These are phyloP conservation scores for Apiospora sp. DNA, from an alignment of 2,329 filamentous ascomycete species.

Conservation along the genomic window DNA sequence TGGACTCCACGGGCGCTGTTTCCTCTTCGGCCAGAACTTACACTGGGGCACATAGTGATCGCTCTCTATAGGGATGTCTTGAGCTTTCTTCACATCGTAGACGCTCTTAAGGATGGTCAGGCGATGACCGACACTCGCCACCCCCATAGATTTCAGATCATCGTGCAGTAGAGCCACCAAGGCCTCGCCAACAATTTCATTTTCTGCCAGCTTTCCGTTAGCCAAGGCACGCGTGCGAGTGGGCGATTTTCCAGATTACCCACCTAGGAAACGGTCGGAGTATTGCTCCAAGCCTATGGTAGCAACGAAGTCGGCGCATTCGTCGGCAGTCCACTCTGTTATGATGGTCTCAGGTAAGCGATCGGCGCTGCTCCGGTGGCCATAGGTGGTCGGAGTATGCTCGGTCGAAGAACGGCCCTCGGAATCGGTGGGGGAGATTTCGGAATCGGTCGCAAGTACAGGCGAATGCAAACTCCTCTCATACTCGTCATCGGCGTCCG, in stretches of 20 bases:
- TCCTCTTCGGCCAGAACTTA: conserved; percentile 56
- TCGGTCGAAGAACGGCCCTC: conserved; percentile 74
- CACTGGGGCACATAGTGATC: conserved; percentile 94
- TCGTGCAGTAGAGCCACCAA: conserved; percentile 89
- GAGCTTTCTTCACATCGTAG: conserved; percentile 94
- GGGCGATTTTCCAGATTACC: conserved; percentile 43
- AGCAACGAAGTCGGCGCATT: conserved; percentile 88
- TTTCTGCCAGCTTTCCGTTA: conserved; percentile 64
- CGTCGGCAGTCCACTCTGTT: conserved; percentile 82
- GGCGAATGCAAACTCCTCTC: conserved; percentile 76
- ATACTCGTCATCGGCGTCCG: conserved; percentile 84
- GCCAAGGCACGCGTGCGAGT: not conserved
- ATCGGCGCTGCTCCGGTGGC: conserved; percentile 70
- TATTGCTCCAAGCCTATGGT: conserved; percentile 84
- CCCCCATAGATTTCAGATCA: conserved; percentile 94
- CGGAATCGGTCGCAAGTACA: conserved; percentile 69
- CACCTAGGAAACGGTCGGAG: conserved; percentile 83
- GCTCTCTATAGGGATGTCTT: conserved; percentile 88
- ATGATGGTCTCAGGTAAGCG: conserved; percentile 77
- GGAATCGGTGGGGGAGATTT: conserved; percentile 75
- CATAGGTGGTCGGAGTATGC: conserved; percentile 82
- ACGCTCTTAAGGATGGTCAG: conserved; percentile 95
- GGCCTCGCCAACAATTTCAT: conserved; percentile 92
- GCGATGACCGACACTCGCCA: conserved; percentile 90
- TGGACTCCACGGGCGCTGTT: not conserved